These are phyloP conservation scores for Punctularia strigosozonata DNA, from an alignment of 768 basidiomycete genomes.

Conservation along the genomic window DNA sequence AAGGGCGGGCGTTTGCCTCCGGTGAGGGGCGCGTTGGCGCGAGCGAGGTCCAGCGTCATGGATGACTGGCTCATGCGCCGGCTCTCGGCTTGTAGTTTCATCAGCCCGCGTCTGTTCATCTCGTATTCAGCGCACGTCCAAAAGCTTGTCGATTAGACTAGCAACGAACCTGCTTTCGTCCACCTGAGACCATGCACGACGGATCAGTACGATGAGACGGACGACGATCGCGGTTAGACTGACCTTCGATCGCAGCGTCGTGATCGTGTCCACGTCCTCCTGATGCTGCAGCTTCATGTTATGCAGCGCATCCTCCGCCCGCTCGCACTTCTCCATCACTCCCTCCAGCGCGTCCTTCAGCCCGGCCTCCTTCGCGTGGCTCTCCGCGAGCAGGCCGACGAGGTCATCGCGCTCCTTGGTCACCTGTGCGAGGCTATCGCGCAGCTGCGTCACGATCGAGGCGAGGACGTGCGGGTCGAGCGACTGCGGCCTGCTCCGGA, in stretches of 20 bases:
- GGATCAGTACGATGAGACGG: constrained; percentile 61
- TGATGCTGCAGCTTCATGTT: constrained; percentile 33
- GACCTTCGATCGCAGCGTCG: constrained; percentile 15
- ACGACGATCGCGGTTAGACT: constrained; percentile 74
- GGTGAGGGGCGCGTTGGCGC: constrained; percentile 28
- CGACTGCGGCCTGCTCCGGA: constrained; percentile 35
- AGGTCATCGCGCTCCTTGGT: constrained; percentile 67
- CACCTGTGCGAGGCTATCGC: constrained; percentile 48
- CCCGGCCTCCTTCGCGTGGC: constrained; percentile 43
- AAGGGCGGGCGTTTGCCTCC: constrained; percentile 64
- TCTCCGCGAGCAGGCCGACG: constrained; percentile 33
- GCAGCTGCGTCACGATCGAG: constrained; percentile 64
- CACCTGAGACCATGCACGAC: constrained; percentile 78
- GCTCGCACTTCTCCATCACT: constrained; percentile 55
- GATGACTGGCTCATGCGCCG: constrained; percentile 44
- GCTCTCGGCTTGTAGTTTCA: constrained; percentile 76
- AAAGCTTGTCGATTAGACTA: constrained; percentile 6
- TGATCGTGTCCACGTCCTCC: constrained; percentile 13
- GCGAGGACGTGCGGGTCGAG: constrained; percentile 69
- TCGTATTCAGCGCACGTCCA: too few species aligned
- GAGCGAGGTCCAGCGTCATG: constrained; percentile 42
- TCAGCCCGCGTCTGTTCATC: constrained; percentile 77
- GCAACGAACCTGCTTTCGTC: constrained; percentile 68
- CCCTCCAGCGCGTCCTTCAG: constrained; percentile 50
- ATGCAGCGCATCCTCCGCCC: constrained; percentile 44